Evolutionary conservation across 805 yeast species (phyloP).

Genomic region (Sugiyamaella boreocaroliniensis): DNA sequence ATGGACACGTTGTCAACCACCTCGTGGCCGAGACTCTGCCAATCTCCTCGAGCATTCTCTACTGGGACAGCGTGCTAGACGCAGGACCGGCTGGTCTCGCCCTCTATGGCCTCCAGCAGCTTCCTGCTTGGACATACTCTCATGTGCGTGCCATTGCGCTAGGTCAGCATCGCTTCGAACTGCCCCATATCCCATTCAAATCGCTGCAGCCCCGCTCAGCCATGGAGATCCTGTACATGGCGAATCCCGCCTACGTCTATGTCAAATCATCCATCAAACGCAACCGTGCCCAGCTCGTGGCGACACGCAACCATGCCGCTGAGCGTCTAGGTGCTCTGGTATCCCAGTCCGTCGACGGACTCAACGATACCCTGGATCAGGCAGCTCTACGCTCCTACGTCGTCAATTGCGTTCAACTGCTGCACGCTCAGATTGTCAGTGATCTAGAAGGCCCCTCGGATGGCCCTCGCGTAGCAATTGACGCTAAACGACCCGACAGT

Average conservation of each 20-base stretch:
- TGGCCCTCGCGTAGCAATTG: background rate
- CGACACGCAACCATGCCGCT: constrained; percentile 8
- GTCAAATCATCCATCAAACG: background rate
- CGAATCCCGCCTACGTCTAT: constrained; percentile 7
- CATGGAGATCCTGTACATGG: constrained; percentile 7
- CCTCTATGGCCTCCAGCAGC: constrained; percentile 37
- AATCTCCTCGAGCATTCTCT: constrained; percentile 38
- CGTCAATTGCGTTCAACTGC: background rate
- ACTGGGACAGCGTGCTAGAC: constrained; percentile 38
- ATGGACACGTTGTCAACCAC: constrained; percentile 31
- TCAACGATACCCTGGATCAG: background rate
- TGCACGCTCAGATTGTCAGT: background rate
- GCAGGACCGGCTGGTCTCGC: constrained; percentile 29
- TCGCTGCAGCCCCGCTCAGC: constrained; percentile 3
- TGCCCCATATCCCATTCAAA: background rate
- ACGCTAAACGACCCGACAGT: background rate
- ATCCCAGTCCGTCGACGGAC: background rate
- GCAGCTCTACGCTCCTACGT: background rate
- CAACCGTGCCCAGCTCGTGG: constrained; percentile 2
- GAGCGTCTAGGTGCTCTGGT: constrained; percentile 14
- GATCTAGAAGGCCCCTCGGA: background rate
- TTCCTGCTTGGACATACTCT: constrained; percentile 14
- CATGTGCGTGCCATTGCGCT: background rate
- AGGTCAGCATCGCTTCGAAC: background rate
- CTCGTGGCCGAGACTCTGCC: constrained; percentile 40